These are phyloP conservation scores for Gymnopilus junonius DNA, from an alignment of 768 basidiomycete species.

Conservation along the genomic window DNA sequence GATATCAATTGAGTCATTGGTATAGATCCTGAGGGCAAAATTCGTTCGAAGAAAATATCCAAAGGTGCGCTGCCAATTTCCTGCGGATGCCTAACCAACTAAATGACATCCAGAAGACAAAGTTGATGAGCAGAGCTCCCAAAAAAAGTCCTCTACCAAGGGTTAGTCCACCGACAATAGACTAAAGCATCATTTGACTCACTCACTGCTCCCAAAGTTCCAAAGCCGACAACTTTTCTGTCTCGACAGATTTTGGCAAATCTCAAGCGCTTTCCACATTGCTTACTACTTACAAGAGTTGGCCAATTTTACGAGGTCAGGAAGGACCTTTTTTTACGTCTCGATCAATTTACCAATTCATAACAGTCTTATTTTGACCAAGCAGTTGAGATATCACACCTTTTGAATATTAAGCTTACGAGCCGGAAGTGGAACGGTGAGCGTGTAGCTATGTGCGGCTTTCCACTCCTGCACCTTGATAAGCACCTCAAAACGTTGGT, in stretches of 20 bases:
- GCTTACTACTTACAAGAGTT: slow-evolving; percentile 88
- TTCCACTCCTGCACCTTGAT: slow-evolving; percentile 84
- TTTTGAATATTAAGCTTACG: slow-evolving; percentile 85
- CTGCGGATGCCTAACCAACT: background rate
- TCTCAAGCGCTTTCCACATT: slow-evolving; percentile 79
- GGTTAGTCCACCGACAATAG: background rate
- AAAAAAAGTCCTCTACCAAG: background rate
- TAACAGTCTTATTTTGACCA: slow-evolving; percentile 92
- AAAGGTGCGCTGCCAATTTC: background rate
- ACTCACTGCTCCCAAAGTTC: slow-evolving; percentile 12
- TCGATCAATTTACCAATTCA: background rate
- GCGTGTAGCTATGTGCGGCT: slow-evolving; percentile 86
- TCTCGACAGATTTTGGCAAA: slow-evolving; percentile 76
- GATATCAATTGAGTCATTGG: background rate
- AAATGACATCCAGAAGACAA: background rate
- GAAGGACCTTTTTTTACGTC: slow-evolving; percentile 1
- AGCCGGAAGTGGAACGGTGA: slow-evolving; percentile 73
- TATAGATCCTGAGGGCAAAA: background rate
- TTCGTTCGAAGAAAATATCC: background rate
- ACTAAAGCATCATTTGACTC: background rate
- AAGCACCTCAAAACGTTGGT: slow-evolving; percentile 88
- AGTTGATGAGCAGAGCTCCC: background rate
- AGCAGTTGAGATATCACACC: slow-evolving; percentile 73
- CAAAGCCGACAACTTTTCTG: slow-evolving; percentile 48
- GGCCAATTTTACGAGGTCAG: slow-evolving; percentile 94